Base-by-base conservation (phyloP, 2,329 filamentous ascomycete species). In the Pseudogymnoascus pannorum region DNA sequence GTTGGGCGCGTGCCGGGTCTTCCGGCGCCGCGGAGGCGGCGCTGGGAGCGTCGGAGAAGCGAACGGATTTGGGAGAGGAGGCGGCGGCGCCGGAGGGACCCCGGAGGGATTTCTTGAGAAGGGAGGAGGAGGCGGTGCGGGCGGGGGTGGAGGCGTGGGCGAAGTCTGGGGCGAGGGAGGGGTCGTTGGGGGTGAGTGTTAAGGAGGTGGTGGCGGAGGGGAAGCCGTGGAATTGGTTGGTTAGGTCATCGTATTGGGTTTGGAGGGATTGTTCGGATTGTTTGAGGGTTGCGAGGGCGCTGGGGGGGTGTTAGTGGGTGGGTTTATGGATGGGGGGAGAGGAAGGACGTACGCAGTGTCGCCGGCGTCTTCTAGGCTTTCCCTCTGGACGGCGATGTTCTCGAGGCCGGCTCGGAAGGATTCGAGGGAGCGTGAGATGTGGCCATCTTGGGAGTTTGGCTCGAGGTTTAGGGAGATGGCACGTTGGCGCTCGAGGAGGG, bases 401-500 rank as follows among this genome's bases (percentile, higher is more conserved):
- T 87, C 84, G 62, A 99, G 82, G 22, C 92, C 92, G 67, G 92
- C 87, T 61, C 87, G 84, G 66, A 99, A 84, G 65, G 92, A 91
- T 63, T 96, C 91, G 59, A 99, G 79, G 2, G 92, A 97, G 59
- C 91, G 85, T 14, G 89, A 89, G 67, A 97, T 92, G 73, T 96
- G 89, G 40, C 88, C 88, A 76, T 97, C 92, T 75, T 96, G 91
- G 18, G 87, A 86, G 14, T 69, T 72, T 38, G 70, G 85, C 63
- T 91, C 85, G 61, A 96, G 83, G 67, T 91, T 87, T 48, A 96
- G 82, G 12, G 86, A 89, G 69, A 91, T 85, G 57, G 92, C 91
- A 62, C 93, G 87, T 76, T 96, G 88, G 62, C 93, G 87, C 78
- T 97, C 94, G 24, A 97, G 86, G 14, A 99, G 82, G 12, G 92